Percentiles rank a stretch among this genome's conserved stretches.
phyloP scores from a whole-genome alignment of 352 stramenopile species.

The Globisporangium spiculum region DNA sequence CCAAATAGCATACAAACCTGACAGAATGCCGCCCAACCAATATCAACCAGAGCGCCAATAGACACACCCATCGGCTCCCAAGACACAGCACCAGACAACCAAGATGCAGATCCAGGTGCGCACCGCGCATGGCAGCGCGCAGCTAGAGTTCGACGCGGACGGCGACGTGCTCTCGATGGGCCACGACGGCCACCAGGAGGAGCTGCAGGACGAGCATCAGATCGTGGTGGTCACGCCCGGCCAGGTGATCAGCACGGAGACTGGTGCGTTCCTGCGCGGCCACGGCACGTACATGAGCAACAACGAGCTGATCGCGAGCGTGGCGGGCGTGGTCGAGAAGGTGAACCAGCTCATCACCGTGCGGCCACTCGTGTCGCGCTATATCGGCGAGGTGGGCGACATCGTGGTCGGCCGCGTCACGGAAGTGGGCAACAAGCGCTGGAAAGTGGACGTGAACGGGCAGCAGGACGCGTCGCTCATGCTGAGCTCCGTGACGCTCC shows the following conservation, averaged over 20 bases:
- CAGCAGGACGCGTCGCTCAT: constrained; percentile 86
- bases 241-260: constrained; percentile 76
- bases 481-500: constrained; percentile 94
- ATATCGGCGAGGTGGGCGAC: constrained; percentile 95
- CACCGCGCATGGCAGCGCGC: neutral
- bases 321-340: constrained; percentile 93
- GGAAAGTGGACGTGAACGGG: constrained; percentile 93
- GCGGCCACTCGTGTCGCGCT: constrained; percentile 87
- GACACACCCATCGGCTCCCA: neutral
- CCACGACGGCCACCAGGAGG: constrained; percentile 6
- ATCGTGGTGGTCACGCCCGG: constrained; percentile 73
- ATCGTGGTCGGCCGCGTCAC: constrained; percentile 95
- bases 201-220: constrained; percentile 34
- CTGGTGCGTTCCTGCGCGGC: constrained; percentile 84
- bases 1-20: neutral
- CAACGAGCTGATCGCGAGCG: constrained; percentile 89
- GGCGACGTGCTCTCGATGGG: constrained; percentile 16
- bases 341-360: constrained; percentile 97
- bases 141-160: constrained; percentile 7
- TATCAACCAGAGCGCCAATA: neutral
- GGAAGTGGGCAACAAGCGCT: constrained; percentile 92
- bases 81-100: neutral
- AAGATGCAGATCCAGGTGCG: constrained; percentile 24
- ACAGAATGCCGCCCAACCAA: neutral
- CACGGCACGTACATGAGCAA: constrained; percentile 94